Evolutionary conservation across 345 rosid species (phyloP), one percentile per base, ranked within the genome.

Genomic region (Corymbia maculata): DNA sequence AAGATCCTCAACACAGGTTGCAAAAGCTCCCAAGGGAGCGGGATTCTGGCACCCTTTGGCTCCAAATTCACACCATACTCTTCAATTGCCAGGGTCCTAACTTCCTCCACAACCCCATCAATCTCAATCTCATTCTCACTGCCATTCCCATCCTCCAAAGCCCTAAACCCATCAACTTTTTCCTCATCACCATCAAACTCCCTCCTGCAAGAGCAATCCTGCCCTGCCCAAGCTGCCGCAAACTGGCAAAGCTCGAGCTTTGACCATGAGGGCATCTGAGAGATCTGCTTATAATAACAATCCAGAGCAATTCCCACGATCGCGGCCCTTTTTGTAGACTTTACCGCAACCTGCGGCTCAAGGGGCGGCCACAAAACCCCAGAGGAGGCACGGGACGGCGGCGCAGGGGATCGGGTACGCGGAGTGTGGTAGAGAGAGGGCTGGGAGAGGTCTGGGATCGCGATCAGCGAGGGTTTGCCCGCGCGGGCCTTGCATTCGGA

Each of bases 341-440:
- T 88, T 44, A 88, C 89, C 28, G 89, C 89, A 22, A 66, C 42
- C 85, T 88, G 89, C n/a, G 87, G 87, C 85, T 88, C 89, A 44
- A 88, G 89, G 51, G 89, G 89, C 21, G 87, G 89, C 50, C 85
- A 88, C 30, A 88, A 50, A 61, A 88, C 64, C 49, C 89, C 89
- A 16, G 93, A 92, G 1, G 94, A 85, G 17, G 92, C 92, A 49
- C 92, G 91, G 85, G 95, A 90, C 90, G 89, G 89, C 52, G 89
- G 91, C 32, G 87, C 30, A 68, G 89, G 36, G 44, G 92, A 86
- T 88, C 88, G 90, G 90, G 51, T 92, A n/a, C 96, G 92, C 8
- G 99, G 99, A 6, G 92, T 45, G 91, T 97, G 99, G 90, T 97
- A 98, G 15, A 98, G 98, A 32, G 99, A 98, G 6, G 99, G 98